Conservation (phyloP, 768 basidiomycete genomes). For the Russula vinacea region DNA sequence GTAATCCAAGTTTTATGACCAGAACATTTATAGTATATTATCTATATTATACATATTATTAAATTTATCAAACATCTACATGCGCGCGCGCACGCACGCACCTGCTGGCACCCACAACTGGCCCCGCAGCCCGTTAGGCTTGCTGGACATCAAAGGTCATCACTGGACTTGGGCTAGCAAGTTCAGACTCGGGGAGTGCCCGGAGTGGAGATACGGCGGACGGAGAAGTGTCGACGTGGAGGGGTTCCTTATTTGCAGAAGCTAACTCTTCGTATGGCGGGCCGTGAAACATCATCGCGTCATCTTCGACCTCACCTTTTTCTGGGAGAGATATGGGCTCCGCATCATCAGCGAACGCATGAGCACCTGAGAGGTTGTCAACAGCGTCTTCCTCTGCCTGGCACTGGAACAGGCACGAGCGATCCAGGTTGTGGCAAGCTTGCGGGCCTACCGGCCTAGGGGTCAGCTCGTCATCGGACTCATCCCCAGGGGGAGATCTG, state of each 20-base stretch:
- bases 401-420: slow-evolving; percentile 14
- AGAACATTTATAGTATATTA: no score
- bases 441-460: slow-evolving; percentile 35
- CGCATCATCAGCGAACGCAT: slow-evolving; percentile 35
- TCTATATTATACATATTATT: no score
- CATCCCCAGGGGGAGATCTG: slow-evolving; percentile 56
- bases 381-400: slow-evolving; percentile 41
- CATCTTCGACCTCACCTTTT: slow-evolving; percentile 47
- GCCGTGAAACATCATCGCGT: slow-evolving; percentile 38
- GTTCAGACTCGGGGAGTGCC: no score
- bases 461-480: slow-evolving; percentile 42
- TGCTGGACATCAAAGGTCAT: no score
- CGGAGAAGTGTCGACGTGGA: slow-evolving; percentile 4
- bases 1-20: no score
- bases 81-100: no score
- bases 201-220: no score
- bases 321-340: slow-evolving; percentile 42
- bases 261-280: slow-evolving; percentile 31
- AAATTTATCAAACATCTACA: no score
- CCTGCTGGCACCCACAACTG: no score
- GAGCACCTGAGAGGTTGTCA: slow-evolving; percentile 43
- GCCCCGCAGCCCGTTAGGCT: no score
- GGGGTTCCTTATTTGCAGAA: slow-evolving; percentile 1
- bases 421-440: slow-evolving; percentile 27
- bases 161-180: no score